These are phyloP conservation scores for Plantago elongata DNA, from an alignment of 257 asterid species.

Conservation along the genomic window DNA sequence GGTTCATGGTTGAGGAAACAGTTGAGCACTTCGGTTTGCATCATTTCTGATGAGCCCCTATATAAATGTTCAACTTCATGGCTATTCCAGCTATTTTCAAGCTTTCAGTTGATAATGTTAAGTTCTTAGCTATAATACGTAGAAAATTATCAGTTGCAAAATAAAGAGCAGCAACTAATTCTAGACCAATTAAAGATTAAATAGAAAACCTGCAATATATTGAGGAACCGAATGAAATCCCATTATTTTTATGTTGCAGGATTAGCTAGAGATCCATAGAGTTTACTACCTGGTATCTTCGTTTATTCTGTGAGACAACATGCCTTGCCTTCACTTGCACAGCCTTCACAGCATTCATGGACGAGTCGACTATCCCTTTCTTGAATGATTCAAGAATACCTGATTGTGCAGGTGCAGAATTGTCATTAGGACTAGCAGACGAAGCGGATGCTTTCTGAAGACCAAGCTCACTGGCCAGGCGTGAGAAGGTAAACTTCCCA, in stretches of 20 bases:
- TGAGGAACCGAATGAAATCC: background rate
- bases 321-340: constrained; percentile 97
- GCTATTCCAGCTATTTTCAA: constrained; percentile 13
- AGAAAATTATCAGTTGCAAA: constrained; percentile 1
- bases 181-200: constrained; percentile 17
- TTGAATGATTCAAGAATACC: constrained; percentile 69
- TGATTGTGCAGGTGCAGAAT: constrained; percentile 51
- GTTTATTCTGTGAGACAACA: constrained; percentile 87
- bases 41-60: constrained; percentile 1
- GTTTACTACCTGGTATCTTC: constrained; percentile 85
- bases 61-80: background rate
- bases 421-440: constrained; percentile 39
- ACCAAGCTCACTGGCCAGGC: constrained; percentile 82
- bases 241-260: constrained; percentile 10
- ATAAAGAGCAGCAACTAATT: constrained; percentile 3
- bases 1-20: background rate
- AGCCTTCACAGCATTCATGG: constrained; percentile 83
- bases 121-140: constrained; percentile 10
- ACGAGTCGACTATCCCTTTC: constrained; percentile 87
- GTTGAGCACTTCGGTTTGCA: constrained; percentile 3
- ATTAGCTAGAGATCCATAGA: constrained; percentile 16
- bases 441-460: constrained; percentile 40
- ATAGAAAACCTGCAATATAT: constrained; percentile 1
- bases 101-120: constrained; percentile 17
- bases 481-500: constrained; percentile 63